Evolutionary conservation across 2,329 filamentous ascomycete genomes (phyloP).

Genomic region (Colletotrichum brevisporum): DNA sequence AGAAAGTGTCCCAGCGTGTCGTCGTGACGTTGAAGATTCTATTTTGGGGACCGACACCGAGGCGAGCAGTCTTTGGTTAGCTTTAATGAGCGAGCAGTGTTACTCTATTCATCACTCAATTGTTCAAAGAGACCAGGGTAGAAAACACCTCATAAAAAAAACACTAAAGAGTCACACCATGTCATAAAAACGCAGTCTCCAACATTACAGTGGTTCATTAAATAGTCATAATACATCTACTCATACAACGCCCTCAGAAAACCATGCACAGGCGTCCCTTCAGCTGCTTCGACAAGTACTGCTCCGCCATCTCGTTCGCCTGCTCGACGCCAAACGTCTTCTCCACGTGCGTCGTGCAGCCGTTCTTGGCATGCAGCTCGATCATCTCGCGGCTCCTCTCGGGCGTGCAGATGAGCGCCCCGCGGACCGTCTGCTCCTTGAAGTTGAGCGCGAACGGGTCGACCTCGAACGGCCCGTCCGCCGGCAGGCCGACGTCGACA

Average conservation of each 20-base stretch:
- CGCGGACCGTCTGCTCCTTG: conserved; percentile 42
- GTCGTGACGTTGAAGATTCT: too few relatives aligned
- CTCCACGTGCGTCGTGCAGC: conserved; percentile 39
- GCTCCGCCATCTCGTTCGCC: conserved; percentile 40
- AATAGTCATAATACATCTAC: neutral
- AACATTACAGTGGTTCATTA: neutral
- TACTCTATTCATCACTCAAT: too few relatives aligned
- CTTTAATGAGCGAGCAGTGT: too few relatives aligned
- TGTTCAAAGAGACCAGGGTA: too few relatives aligned
- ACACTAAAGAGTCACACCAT: too few relatives aligned
- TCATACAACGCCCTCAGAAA: conserved; percentile 26
- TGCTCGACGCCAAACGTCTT: conserved; percentile 40
- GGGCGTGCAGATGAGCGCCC: conserved; percentile 41
- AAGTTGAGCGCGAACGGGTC: conserved; percentile 42
- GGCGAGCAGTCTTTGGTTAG: too few relatives aligned
- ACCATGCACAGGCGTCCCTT: conserved; percentile 42
- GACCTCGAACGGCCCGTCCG: conserved; percentile 40
- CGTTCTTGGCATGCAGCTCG: conserved; percentile 39
- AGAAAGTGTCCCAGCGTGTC: too few relatives aligned
- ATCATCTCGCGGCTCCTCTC: conserved; percentile 42
- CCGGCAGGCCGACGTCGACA: conserved; percentile 39
- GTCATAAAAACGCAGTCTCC: too few relatives aligned
- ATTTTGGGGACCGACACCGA: too few relatives aligned
- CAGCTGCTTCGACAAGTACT: conserved; percentile 39
- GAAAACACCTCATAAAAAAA: too few relatives aligned